Evolutionary conservation across 345 rosid genomes (phyloP), one percentile per base, ranked within the genome.

Genomic region (Noccaea bulbosa): DNA sequence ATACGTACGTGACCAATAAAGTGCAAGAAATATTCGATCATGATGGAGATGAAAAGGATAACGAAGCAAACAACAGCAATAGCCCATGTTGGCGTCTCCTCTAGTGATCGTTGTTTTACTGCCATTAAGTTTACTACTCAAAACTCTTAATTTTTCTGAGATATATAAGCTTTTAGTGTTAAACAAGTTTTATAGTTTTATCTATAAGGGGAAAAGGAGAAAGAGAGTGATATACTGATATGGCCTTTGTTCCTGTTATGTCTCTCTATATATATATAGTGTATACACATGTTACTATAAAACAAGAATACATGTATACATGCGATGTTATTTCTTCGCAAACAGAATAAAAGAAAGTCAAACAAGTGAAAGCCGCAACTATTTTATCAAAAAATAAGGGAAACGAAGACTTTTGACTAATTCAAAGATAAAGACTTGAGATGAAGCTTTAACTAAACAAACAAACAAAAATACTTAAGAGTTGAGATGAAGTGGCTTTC

Each of bases 1-100:
- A 38, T 3, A 39, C 75, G 50, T 62, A 87, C 96, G 72, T 84
- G 79, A 65, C 82, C 91, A 0, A 80, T n/a, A 40, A 82, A 47
- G 74, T 93, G 97, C 64, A 91, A 69, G 61, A 77, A 40, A 59
- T 81, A 88, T 67, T 93, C 98, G 10, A 91, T 82, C 76, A 83
- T 10, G 66, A 93, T 83, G 34, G 98, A 93, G 54, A 91, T 77
- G 57, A 75, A 80, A 67, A 93, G 66, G 75, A 93, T 51, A 48
- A 80, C 90, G 59, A 88, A 82, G 74, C 87, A 89, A 45, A 93
- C 97, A 50, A 76, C 83, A 50, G 98, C 97, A 62, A 93, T 85
- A 24, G 97, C 92, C 98, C 98, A 93, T 7, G 98, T 93, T 32
- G 98, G 84, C 2, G 98, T 93, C 39, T 83, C 57, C 67, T 84